Percentiles rank a stretch among this genome's conserved stretches.
phyloP scores from a whole-genome alignment of 2,329 filamentous ascomycete genomes.

The Pseudocercospora crystallina region DNA sequence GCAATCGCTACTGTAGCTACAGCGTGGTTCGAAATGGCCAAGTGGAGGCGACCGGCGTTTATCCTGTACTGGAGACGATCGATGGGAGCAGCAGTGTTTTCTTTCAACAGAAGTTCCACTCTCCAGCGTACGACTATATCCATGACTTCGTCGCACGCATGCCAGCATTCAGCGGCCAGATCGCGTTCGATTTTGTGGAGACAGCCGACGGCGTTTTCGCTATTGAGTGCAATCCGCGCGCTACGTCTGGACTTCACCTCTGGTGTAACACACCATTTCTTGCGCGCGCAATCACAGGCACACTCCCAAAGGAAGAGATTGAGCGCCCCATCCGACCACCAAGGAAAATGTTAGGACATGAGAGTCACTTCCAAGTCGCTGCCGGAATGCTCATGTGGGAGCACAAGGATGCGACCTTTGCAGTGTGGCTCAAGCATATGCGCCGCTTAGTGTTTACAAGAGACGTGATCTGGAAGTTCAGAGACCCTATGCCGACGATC shows the following conservation, averaged over 20 bases:
- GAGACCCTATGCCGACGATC: constrained; percentile 28
- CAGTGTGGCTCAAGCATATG: constrained; percentile 31
- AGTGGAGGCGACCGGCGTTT: constrained; percentile 30
- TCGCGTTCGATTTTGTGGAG: constrained; percentile 35
- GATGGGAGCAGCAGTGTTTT: constrained; percentile 32
- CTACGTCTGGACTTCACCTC: constrained; percentile 33
- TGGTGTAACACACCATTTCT: constrained; percentile 26
- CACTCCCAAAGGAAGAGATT: constrained; percentile 17
- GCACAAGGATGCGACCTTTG: constrained; percentile 19
- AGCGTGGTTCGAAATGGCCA: constrained; percentile 28
- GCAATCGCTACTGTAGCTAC: constrained; percentile 33
- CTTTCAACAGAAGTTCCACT: constrained; percentile 26
- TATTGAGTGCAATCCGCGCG: constrained; percentile 34
- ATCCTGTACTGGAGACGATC: constrained; percentile 34
- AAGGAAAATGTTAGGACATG: constrained; percentile 8
- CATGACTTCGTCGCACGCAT: constrained; percentile 20
- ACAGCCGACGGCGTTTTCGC: constrained; percentile 24
- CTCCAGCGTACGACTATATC: constrained; percentile 29
- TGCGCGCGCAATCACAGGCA: constrained; percentile 17
- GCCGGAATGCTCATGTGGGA: constrained; percentile 31
- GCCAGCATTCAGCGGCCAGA: constrained; percentile 22
- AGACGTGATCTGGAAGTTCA: constrained; percentile 32
- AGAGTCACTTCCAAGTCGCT: constrained; percentile 15
- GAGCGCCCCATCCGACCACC: constrained; percentile 20
- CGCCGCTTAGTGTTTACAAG: constrained; percentile 28